Base-by-base conservation (phyloP, 2,329 filamentous ascomycete species). In the Monilinia fructigena region DNA sequence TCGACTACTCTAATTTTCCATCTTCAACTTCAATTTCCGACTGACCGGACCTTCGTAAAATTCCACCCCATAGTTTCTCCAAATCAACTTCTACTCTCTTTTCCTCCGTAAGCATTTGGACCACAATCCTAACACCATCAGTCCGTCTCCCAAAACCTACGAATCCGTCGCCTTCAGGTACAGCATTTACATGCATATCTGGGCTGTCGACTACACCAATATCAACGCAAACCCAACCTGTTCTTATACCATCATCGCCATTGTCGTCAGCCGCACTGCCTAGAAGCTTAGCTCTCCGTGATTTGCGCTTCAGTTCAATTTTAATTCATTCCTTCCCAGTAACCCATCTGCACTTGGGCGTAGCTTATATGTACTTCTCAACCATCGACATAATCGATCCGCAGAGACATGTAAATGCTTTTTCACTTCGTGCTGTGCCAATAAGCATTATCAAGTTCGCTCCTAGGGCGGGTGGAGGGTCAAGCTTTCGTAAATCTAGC, bases 161-260 rank as follows among this genome's bases (percentile, higher is more conserved):
- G 66, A 93, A 86, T 11, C 84, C 82, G 20, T 80, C 79, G 26
- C 82, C 80, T 48, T 82, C 75, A 35, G 80, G 77, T 14, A 78
- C 76, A 18, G 78, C 75, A 68, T 85, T 82, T 28, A 63, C 64
- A 35, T 70, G 66, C 11, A 76, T 74, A 20, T 76, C 73, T n/a
- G 82, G 80, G 28, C 85, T 83, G 54, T 89, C 85, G 0, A 92
- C 83, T 20, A 85, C 85, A 5, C 91, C 92, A 12, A 95, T 85
- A 75, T 97, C 96, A 68, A 98, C 91, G 78, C 95, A 99, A 26
- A 99, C 90, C 95, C 95, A 99, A 12, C 93, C 93, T 0, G 94
- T 97, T 16, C 90, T 89, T 63, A 97, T 91, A 2, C 93, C 94
- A 74, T 97, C 92, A 72, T 97, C 93, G 1, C 84, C 80, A 58